Evolutionary conservation across 2,329 filamentous ascomycete genomes (phyloP), one percentile per base, ranked within the genome.

Genomic region (Trichoderma harzianum): DNA sequence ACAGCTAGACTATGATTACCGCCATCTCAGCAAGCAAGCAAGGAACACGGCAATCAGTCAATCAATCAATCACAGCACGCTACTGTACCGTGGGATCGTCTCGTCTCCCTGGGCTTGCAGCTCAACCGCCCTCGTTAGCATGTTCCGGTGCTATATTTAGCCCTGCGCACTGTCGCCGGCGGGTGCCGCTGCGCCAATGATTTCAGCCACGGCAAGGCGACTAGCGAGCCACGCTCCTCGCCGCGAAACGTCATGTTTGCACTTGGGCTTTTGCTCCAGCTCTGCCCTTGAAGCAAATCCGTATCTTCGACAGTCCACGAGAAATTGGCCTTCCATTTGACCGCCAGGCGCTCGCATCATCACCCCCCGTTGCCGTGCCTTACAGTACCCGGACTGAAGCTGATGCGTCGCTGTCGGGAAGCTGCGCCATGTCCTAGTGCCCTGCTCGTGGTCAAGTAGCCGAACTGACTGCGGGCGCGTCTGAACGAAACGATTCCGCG

Each of bases 241-340:
- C 26, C 66, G 43, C 34, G 66, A 61, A 61, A 69, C 66, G 66
- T 69, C 66, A 69, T 69, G 66, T 28, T 61, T 47, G 66, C 39
- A 39, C 64, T 67, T 36, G 12, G 21, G 34, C 24, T 60, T 43
- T 26, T 26, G 32, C n/a, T 34, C 26, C 30, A 24, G n/a, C 30
- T 14, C 21, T 62, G 16, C 18, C 8, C 57, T 14, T 43, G 30
- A 39, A 36, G 21, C 47, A 34, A 63, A 39, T 36, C 67, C 11
- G 24, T 30, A 16, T 30, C 43, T 21, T 53, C 30, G 43, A 30
- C 14, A 53, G 47, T 26, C 21, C 39, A 21, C 43, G 12, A 47
- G 24, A 14, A 39, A 47, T 28, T 30, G 65, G 24, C 26, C 12
- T 16, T 36, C 11, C 21, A 12, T 11, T 39, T 39, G n/a, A 10